A percentile compares a stretch with the other conserved stretches of the same genome.
These are phyloP conservation scores for Penicillium aurantiogriseum DNA, from an alignment of 2,329 filamentous ascomycete species.

Conservation along the genomic window DNA sequence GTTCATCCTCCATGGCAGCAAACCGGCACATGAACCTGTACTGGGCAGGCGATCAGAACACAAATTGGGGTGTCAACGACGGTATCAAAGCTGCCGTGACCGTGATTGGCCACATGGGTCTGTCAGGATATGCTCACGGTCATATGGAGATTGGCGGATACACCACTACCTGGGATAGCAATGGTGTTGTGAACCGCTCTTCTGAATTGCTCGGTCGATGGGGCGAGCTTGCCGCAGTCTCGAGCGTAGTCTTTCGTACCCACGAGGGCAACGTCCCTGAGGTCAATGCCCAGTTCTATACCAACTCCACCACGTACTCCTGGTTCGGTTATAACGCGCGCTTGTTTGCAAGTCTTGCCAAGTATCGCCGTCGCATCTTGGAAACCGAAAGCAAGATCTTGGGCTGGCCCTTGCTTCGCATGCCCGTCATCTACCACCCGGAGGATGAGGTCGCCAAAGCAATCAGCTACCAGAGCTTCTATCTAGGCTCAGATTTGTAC, in stretches of 20 bases:
- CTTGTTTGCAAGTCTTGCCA: conserved; percentile 34
- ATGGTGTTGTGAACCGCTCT: conserved; percentile 35
- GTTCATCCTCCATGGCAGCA: conserved; percentile 33
- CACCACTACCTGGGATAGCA: conserved; percentile 29
- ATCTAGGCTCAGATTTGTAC: conserved; percentile 23
- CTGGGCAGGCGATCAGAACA: conserved; percentile 41
- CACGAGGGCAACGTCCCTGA: conserved; percentile 41
- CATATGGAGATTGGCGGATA: conserved; percentile 41
- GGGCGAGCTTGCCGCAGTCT: conserved; percentile 38
- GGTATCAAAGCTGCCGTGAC: conserved; percentile 38
- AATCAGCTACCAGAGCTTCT: conserved; percentile 28
- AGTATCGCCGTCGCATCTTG: conserved; percentile 33
- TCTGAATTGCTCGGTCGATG: conserved; percentile 39
- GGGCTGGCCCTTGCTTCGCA: conserved; percentile 25
- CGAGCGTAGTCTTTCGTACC: conserved; percentile 35
- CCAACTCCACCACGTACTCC: conserved; percentile 33
- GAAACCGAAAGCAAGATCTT: conserved; percentile 23
- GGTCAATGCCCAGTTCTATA: conserved; percentile 40
- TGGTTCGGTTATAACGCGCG: conserved; percentile 39
- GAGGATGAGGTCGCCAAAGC: conserved; percentile 16
- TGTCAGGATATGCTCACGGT: conserved; percentile 36
- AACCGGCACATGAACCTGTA: conserved; percentile 39
- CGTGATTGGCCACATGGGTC: conserved; percentile 37
- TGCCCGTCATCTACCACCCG: conserved; percentile 27
- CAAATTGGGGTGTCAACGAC: conserved; percentile 35